Base-by-base conservation (phyloP, 1,284 basidiomycete genomes). In the Mycosarcoma mackinlayi region DNA sequence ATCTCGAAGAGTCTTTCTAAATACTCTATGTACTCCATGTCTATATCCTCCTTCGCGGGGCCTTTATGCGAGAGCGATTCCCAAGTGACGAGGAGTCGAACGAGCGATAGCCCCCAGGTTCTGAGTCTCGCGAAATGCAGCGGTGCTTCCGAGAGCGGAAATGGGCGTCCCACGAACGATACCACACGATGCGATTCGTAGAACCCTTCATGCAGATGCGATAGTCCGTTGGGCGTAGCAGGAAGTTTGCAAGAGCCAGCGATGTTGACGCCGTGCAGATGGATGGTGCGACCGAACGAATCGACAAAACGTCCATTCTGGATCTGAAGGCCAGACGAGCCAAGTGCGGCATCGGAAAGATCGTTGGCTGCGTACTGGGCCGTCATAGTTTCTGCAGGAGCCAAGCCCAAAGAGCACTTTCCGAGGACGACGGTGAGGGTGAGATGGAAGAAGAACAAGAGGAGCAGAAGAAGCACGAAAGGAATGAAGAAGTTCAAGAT, bases 51-150 rank as follows among this genome's bases (percentile, higher is more conserved):
- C 10, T 46, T 56, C 13, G 39, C 38, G 0, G 80, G 80, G 0
- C 80, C 94, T 52, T 86, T 87, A 77, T 98, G 96, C 78, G 97
- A 93, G 21, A 98, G 86, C 0, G 94, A 92, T 80, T 98, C 95
- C 96, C 95, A 98, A 1, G 94, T 96, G 4, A 98, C 88, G 90
- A 56, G 92, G 86, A 70, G 93, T 0, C 84, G 75, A 33, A 85
- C 67, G 25, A 84, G 77, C 8, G 83, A 78, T 16, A 83, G 62
- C 1, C 84, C 84, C 84, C 83, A 85, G 1, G 77, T 63, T 2
- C 58, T 47, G 0, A 85, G 58, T 0, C 84, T 77, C 9, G 71
- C 49, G 30, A 83, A 76, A 46, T 84, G 83, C 21, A 65, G 33
- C 0, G 61, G 70, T 7, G 80, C 79, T 49, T 78, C 73, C 2